These are phyloP conservation scores for Allantophomopsis cytisporea DNA, from an alignment of 2,329 filamentous ascomycete species.

Conservation along the genomic window DNA sequence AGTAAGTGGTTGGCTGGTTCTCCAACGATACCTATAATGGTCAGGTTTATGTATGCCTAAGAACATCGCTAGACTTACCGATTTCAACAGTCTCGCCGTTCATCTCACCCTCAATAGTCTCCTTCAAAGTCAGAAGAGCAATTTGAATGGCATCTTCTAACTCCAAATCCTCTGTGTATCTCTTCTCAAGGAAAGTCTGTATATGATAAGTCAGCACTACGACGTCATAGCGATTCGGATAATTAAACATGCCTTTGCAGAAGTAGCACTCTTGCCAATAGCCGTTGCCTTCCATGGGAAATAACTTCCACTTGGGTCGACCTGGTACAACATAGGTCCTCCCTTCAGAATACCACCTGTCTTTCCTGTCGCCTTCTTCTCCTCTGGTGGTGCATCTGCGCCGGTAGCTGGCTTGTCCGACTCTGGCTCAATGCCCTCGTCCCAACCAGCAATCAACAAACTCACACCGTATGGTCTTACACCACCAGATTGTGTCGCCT, in stretches of 20 bases:
- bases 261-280: constrained; percentile 96
- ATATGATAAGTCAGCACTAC: neutral
- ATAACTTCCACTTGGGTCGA: constrained; percentile 96
- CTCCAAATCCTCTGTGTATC: constrained; percentile 94
- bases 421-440: constrained; percentile 89
- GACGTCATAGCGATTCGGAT: neutral
- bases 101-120: constrained; percentile 99
- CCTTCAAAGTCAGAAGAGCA: constrained; percentile 90
- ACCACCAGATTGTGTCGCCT: constrained; percentile 95
- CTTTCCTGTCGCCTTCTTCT: constrained; percentile 69
- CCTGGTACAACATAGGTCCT: constrained; percentile 94
- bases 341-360: constrained; percentile 93
- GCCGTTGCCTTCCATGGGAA: constrained; percentile 99
- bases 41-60: constrained; percentile 9
- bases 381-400: constrained; percentile 43
- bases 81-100: constrained; percentile 98
- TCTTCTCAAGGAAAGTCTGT: constrained; percentile 90
- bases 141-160: constrained; percentile 98
- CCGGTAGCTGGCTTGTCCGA: constrained; percentile 42
- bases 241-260: constrained; percentile 47
- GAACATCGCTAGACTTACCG: constrained; percentile 38
- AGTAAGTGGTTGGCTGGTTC: constrained; percentile 87
- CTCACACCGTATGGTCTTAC: constrained; percentile 95
- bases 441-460: constrained; percentile 91
- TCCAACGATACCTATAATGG: constrained; percentile 71